Percentiles rank a stretch among this genome's conserved stretches.
Conservation (phyloP, 2,329 filamentous ascomycete genomes). For the Xylaria sp. region DNA sequence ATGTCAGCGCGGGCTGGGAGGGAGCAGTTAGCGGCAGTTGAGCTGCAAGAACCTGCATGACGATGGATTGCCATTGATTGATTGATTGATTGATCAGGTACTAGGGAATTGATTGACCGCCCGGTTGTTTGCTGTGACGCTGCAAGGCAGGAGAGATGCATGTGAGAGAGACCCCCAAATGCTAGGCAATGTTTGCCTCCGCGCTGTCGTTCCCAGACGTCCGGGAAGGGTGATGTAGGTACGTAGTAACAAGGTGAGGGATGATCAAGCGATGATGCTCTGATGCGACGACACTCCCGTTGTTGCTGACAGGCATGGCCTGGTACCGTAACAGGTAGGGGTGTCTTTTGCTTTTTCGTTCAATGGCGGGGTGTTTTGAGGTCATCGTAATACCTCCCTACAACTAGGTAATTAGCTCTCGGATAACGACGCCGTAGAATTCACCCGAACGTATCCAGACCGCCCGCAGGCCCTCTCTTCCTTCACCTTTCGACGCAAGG, state of each 20-base stretch:
- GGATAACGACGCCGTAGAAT: background rate
- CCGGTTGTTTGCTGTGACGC: background rate
- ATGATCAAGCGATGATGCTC: no score
- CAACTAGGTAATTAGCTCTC: background rate
- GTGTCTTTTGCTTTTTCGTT: background rate
- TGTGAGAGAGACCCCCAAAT: background rate
- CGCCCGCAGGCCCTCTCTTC: no score
- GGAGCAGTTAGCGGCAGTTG: background rate
- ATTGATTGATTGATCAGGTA: background rate
- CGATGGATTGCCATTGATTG: no score
- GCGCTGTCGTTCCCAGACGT: background rate
- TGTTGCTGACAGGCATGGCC: no score
- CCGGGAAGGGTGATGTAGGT: background rate
- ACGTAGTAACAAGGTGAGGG: background rate
- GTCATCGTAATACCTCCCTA: background rate
- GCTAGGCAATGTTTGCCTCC: background rate
- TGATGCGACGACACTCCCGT: no score
- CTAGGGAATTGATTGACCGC: background rate
- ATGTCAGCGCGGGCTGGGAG: no score
- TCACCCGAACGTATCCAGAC: background rate
- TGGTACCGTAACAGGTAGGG: no score
- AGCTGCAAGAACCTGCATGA: background rate
- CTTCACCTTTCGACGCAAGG: background rate
- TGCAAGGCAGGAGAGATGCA: no score
- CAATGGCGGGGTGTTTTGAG: background rate